phyloP scores from a whole-genome alignment of 495 filamentous ascomycete genomes.

The Thermothielavioides terrestris region DNA sequence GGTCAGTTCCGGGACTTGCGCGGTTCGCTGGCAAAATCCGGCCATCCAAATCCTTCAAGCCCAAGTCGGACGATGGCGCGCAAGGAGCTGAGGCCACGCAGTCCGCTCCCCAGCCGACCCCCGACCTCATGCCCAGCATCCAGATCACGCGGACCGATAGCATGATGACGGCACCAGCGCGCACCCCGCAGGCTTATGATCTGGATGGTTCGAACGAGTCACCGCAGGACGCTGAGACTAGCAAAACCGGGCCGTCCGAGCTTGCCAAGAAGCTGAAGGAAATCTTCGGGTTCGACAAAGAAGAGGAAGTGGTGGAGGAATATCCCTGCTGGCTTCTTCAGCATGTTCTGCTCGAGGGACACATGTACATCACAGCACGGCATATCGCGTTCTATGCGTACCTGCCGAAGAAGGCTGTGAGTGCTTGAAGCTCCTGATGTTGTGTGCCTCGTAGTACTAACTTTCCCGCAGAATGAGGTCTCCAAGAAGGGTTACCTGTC shows the following conservation, averaged over 20 bases:
- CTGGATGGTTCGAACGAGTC: constrained; percentile 34
- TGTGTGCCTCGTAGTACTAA: constrained; percentile 5
- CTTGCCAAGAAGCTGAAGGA: constrained; percentile 69
- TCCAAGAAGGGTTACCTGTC: constrained; percentile 82
- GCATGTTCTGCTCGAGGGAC: constrained; percentile 85
- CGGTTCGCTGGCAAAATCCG: constrained; percentile 31
- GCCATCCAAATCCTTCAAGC: constrained; percentile 25
- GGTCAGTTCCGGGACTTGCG: constrained; percentile 47
- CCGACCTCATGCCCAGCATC: constrained; percentile 19
- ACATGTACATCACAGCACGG: constrained; percentile 89
- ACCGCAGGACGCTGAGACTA: constrained; percentile 21
- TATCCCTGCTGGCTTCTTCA: constrained; percentile 93
- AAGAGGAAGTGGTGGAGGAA: constrained; percentile 84
- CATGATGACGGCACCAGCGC: constrained; percentile 50
- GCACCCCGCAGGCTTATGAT: constrained; percentile 48
- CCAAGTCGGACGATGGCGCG: constrained; percentile 13
- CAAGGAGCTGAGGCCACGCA: constrained; percentile 10
- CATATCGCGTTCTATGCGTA: constrained; percentile 98
- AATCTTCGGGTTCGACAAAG: constrained; percentile 76
- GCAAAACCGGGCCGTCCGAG: constrained; percentile 32
- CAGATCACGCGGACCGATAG: constrained; percentile 27
- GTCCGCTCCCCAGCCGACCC: background rate
- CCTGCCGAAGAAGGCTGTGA: constrained; percentile 77
- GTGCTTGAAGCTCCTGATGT: constrained; percentile 12
- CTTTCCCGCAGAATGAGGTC: constrained; percentile 53